Percentiles rank a stretch among this genome's conserved stretches.
phyloP scores from a whole-genome alignment of 768 basidiomycete genomes.

The Mycena amicta region DNA sequence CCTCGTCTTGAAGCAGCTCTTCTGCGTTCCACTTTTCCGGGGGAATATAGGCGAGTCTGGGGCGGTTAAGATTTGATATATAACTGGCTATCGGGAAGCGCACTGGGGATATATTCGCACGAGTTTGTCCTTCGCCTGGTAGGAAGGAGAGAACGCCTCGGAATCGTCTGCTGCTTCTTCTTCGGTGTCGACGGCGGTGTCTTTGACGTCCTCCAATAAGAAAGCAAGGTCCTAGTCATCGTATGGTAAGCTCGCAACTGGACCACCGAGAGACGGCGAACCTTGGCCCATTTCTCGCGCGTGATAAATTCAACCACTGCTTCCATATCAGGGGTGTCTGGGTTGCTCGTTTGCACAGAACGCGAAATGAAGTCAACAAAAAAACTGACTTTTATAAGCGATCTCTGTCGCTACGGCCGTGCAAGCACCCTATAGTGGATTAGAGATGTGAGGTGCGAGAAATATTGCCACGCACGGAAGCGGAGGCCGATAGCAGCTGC shows the following conservation, averaged over 20 bases:
- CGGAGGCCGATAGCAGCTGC: constrained; percentile 16
- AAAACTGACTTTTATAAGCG: constrained; percentile 8
- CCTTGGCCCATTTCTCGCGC: constrained; percentile 11
- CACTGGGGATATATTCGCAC: constrained; percentile 17
- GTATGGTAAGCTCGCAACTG: not conserved
- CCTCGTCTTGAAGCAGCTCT: constrained; percentile 4
- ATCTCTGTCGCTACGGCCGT: constrained; percentile 21
- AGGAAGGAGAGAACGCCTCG: not conserved
- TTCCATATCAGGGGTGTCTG: constrained; percentile 6
- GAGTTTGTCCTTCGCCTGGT: constrained; percentile 14
- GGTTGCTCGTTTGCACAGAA: not conserved
- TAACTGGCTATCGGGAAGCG: not conserved
- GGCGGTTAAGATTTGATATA: not conserved
- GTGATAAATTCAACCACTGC: constrained; percentile 17
- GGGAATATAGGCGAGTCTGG: constrained; percentile 2
- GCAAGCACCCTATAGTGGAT: constrained; percentile 23
- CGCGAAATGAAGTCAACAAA: not conserved
- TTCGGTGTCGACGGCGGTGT: constrained; percentile 9
- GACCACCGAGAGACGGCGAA: not conserved
- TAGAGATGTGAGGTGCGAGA: not conserved
- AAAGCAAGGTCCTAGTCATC: constrained; percentile 1
- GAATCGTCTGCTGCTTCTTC: constrained; percentile 3
- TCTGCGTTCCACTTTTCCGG: constrained; percentile 3
- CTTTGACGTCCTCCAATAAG: constrained; percentile 12
- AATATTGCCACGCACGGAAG: constrained; percentile 12